Conservation (phyloP, 1,284 basidiomycete species). For the Ceratobasidium theobromae region DNA sequence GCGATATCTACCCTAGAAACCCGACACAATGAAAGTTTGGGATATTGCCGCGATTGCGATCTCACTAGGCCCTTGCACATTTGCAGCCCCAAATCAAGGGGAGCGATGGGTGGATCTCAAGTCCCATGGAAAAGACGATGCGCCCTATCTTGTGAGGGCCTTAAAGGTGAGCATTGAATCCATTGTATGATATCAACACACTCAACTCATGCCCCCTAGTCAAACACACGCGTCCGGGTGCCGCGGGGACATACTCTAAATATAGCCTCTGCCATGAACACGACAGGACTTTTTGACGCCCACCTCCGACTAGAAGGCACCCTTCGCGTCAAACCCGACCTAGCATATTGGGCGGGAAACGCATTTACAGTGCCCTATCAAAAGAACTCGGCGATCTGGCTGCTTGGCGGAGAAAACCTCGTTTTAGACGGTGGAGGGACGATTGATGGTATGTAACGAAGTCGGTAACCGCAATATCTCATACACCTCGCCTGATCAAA, state of each 20-base stretch:
- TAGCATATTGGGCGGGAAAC: slow-evolving; percentile 10
- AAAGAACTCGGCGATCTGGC: slow-evolving; percentile 16
- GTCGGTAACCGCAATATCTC: slow-evolving; percentile 45
- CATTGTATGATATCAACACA: background rate
- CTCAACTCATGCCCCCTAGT: background rate
- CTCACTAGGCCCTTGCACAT: background rate
- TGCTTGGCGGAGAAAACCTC: slow-evolving; percentile 61
- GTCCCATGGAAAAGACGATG: slow-evolving; percentile 7
- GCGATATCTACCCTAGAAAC: background rate
- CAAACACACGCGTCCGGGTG: slow-evolving; percentile 2
- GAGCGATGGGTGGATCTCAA: slow-evolving; percentile 2
- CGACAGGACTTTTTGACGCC: background rate
- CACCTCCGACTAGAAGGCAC: slow-evolving; percentile 15
- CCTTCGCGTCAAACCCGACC: slow-evolving; percentile 10
- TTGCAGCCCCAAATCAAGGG: background rate
- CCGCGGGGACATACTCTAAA: background rate
- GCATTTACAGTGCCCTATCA: slow-evolving; percentile 12
- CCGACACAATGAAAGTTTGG: background rate
- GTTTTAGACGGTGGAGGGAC: slow-evolving; percentile 59
- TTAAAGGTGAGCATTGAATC: background rate
- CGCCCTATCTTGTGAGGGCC: background rate
- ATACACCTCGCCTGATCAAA: slow-evolving; percentile 34
- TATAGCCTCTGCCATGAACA: slow-evolving; percentile 15
- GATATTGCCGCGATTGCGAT: background rate
- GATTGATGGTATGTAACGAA: slow-evolving; percentile 57